Base-by-base conservation (phyloP, 2,329 filamentous ascomycete genomes). In the Pleurostoma richardsiae region DNA sequence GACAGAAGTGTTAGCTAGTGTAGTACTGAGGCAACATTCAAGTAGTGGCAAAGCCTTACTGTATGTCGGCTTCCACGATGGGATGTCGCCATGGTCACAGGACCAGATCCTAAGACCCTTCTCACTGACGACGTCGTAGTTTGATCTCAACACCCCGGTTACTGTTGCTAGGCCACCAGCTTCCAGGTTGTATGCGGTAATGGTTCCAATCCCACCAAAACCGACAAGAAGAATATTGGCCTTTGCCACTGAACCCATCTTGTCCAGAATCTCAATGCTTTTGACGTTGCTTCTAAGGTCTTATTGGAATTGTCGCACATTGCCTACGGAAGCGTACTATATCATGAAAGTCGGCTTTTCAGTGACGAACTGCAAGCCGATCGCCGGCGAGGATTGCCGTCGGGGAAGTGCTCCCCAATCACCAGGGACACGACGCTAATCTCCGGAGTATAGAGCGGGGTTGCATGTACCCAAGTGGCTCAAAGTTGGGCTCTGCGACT, bases 131-230 rank as follows among this genome's bases (percentile, higher is more conserved):
- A 59, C 61, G 1, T 65, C 60, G 59, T 71, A 82, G 53, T 81
- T 83, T 1, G 77, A 82, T n/a, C 79, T 68, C 39, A 80, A 61
- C 1, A 82, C 72, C 1, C 71, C 64, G 0, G 78, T 79, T 3
- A 82, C 77, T 10, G 56, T 62, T 19, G 76, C 74, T 19, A 66
- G 60, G 4, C 68, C 69, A 4, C 75, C 74, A 5, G 61, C 56
- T 55, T 82, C 72, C 19, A 83, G 66, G 31, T 72, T 73, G 40
- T 78, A 71, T 6, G 76, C 76, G 6, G 74, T 72, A 53, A 82
- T 76, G 1, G 76, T 72, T 29, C 79, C 79, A 2, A 81, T 71
- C 6, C 74, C 76, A 7, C 79, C 79, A 8, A 67, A 66, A n/a
- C 79, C 79, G 19, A 82, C 60, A 5, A 82, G 56, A 4, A 81